Percentiles rank a stretch among this genome's conserved stretches.
These are phyloP conservation scores for Ganoderma meredithae DNA, from an alignment of 1,284 basidiomycete species.

Conservation along the genomic window DNA sequence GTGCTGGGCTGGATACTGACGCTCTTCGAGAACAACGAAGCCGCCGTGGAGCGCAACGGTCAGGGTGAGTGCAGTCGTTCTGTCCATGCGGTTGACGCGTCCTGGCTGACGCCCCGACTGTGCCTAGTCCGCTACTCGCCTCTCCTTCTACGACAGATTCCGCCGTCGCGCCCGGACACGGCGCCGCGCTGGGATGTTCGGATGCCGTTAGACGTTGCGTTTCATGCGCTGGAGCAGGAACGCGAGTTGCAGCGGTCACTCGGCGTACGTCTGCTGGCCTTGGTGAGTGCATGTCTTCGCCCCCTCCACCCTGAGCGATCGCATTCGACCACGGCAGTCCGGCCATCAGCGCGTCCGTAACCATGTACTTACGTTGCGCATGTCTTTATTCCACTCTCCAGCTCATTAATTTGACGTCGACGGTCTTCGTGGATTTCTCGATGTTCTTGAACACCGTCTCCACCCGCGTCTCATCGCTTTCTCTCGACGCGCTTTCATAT, in stretches of 20 bases:
- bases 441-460: constrained; percentile 58
- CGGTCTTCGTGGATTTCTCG: constrained; percentile 54
- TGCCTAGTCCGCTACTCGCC: constrained; percentile 60
- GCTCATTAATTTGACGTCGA: constrained; percentile 63
- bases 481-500: constrained; percentile 43
- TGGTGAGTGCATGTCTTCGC: constrained; percentile 47
- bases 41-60: constrained; percentile 40
- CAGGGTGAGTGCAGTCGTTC: constrained; percentile 40
- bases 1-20: constrained; percentile 69
- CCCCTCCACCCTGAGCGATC: constrained; percentile 10
- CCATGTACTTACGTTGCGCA: not conserved
- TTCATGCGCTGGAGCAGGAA: constrained; percentile 56
- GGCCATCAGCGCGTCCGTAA: not conserved
- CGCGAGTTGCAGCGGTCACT: constrained; percentile 47
- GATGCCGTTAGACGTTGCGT: constrained; percentile 61
- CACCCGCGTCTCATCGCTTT: constrained; percentile 51
- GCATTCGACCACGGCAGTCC: not conserved
- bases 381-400: constrained; percentile 35
- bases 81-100: constrained; percentile 8
- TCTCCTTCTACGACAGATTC: constrained; percentile 71
- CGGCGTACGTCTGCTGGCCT: constrained; percentile 58
- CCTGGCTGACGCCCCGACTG: constrained; percentile 11
- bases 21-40: constrained; percentile 71
- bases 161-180: constrained; percentile 55
- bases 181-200: constrained; percentile 65